phyloP scores from a whole-genome alignment of 257 asterid species.

The Eucommia ulmoides region DNA sequence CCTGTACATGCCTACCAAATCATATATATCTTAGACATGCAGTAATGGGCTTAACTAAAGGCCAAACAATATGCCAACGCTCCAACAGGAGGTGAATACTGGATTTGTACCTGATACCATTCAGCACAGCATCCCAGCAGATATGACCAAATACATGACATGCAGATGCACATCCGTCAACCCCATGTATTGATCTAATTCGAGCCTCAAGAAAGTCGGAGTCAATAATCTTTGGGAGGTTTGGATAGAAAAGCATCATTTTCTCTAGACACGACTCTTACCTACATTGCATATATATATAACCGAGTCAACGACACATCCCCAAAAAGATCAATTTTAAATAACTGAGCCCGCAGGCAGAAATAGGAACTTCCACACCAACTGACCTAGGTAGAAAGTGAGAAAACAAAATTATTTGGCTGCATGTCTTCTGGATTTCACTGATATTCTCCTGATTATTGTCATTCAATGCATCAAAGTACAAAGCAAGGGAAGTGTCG shows the following conservation, averaged over 20 bases:
- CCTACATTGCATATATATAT: too few relatives aligned
- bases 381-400: constrained; percentile 85
- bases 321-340: too few relatives aligned
- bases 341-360: too few relatives aligned
- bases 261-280: constrained; percentile 88
- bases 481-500: constrained; percentile 54
- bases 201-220: constrained; percentile 69
- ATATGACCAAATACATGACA: constrained; percentile 91
- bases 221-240: constrained; percentile 77
- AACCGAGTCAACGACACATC: too few relatives aligned
- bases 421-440: constrained; percentile 50
- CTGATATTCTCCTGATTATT: constrained; percentile 27
- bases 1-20: constrained; percentile 82
- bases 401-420: constrained; percentile 55
- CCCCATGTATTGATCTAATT: constrained; percentile 56
- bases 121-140: constrained; percentile 70
- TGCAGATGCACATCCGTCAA: constrained; percentile 30
- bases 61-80: constrained; percentile 6
- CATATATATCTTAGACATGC: too few relatives aligned
- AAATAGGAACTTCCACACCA: too few relatives aligned
- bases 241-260: constrained; percentile 92
- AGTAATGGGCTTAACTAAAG: too few relatives aligned
- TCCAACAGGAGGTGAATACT: too few relatives aligned
- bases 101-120: constrained; percentile 93
- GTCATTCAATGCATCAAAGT: constrained; percentile 73